Evolutionary conservation across 805 yeast species (phyloP).

Genomic region (Spathaspora arborariae): DNA sequence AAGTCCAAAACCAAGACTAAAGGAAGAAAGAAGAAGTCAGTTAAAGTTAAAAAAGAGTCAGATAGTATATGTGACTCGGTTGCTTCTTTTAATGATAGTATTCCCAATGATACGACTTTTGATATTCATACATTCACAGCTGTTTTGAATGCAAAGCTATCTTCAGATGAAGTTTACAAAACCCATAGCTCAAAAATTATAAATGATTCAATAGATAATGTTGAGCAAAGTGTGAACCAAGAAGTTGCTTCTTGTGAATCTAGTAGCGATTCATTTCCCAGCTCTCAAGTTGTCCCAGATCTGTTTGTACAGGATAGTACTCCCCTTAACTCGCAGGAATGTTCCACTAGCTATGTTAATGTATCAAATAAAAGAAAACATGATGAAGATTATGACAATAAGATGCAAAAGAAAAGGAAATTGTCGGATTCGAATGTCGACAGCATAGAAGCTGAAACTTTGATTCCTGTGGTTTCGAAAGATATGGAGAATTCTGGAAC

Average conservation of each 20-base stretch:
- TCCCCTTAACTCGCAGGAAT: background rate
- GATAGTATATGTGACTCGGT: background rate
- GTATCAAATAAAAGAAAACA: background rate
- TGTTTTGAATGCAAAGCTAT: slow-evolving; percentile 18
- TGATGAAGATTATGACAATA: background rate
- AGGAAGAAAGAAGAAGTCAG: background rate
- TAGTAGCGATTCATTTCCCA: background rate
- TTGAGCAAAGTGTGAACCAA: background rate
- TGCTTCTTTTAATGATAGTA: background rate
- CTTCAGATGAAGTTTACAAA: slow-evolving; percentile 1
- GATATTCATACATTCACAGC: slow-evolving; percentile 28
- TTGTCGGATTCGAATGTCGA: background rate
- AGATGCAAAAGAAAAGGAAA: background rate
- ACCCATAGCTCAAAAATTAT: background rate
- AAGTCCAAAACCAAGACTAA: background rate
- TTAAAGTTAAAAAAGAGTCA: background rate
- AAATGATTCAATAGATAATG: background rate
- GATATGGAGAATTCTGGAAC: background rate
- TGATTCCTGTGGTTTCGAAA: background rate
- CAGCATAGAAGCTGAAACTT: background rate
- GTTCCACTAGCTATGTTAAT: background rate
- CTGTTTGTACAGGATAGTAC: too few species aligned
- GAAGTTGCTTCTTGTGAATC: slow-evolving; percentile 5
- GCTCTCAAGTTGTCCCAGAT: too few species aligned
- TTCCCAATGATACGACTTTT: slow-evolving; percentile 6